Percentiles rank a stretch among this genome's conserved stretches.
These are phyloP conservation scores for Blastocystis sp. DNA, from an alignment of 352 stramenopile genomes.

Conservation along the genomic window DNA sequence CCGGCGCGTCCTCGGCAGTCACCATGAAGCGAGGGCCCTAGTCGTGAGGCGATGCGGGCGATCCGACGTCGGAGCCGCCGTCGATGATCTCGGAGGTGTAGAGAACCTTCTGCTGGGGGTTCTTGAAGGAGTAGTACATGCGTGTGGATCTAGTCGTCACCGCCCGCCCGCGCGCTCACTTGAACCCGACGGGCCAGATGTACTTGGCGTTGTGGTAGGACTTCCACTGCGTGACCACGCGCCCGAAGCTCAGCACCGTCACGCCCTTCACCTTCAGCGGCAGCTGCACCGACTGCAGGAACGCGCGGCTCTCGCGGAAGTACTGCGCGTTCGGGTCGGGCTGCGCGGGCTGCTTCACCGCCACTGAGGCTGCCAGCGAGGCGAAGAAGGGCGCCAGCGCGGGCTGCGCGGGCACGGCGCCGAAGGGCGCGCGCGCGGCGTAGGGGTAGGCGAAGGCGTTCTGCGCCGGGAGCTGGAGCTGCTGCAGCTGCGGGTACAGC, in stretches of 20 bases:
- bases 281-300: not conserved
- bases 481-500: not conserved
- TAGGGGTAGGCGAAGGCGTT: not conserved
- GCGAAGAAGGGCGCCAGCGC: constrained; percentile 2
- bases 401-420: constrained; percentile 19
- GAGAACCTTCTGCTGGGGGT: constrained; percentile 17
- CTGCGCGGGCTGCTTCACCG: too few relatives aligned
- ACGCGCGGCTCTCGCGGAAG: not conserved
- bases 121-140: constrained; percentile 29
- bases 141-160: constrained; percentile 19
- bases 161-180: not conserved
- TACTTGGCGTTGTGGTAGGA: constrained; percentile 59
- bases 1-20: constrained; percentile 24
- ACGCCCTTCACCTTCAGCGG: constrained; percentile 45
- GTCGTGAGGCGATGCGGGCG: not conserved
- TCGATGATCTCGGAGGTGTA: constrained; percentile 60
- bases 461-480: not conserved
- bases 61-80: not conserved
- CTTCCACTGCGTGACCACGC: constrained; percentile 1
- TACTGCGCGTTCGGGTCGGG: too few relatives aligned
- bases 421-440: not conserved
- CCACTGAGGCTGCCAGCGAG: not conserved
- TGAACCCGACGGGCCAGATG: constrained; percentile 66
- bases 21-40: constrained; percentile 50
- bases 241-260: not conserved